phyloP scores from a whole-genome alignment of 208 protist genomes.

The Jaenimonas drosophilae region DNA sequence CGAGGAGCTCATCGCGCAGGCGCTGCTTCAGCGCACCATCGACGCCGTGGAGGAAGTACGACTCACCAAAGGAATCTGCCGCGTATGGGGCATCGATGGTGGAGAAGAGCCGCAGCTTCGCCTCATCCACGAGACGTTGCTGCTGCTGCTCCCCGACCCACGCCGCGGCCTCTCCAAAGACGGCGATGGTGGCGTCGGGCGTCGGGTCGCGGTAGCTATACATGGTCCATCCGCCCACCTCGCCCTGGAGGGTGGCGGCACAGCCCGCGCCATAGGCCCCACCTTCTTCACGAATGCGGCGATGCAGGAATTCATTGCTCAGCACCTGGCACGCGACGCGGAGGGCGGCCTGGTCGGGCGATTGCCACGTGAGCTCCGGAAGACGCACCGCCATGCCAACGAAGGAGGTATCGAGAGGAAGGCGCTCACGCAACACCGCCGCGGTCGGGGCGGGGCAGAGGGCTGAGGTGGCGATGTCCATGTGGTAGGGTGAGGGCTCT shows the following conservation, averaged over 20 bases:
- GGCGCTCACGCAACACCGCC: slow-evolving; percentile 10
- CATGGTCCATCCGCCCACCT: slow-evolving; percentile 76
- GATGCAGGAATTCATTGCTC: slow-evolving; percentile 83
- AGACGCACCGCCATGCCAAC: slow-evolving; percentile 61
- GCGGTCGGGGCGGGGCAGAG: not conserved
- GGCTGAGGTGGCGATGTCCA: not conserved
- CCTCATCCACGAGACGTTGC: slow-evolving; percentile 55
- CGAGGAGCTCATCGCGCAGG: slow-evolving; percentile 67
- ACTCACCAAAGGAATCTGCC: slow-evolving; percentile 70
- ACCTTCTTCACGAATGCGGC: slow-evolving; percentile 83
- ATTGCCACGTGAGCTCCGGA: slow-evolving; percentile 34
- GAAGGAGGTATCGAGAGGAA: slow-evolving; percentile 83
- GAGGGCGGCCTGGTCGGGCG: slow-evolving; percentile 58
- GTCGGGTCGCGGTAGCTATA: slow-evolving; percentile 85
- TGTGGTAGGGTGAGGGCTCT: too few species aligned
- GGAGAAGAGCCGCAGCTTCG: slow-evolving; percentile 82
- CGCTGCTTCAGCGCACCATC: slow-evolving; percentile 52
- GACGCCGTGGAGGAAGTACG: slow-evolving; percentile 71
- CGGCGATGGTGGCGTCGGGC: slow-evolving; percentile 45
- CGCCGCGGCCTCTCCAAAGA: slow-evolving; percentile 53
- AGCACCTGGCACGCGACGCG: slow-evolving; percentile 68
- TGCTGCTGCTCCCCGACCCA: slow-evolving; percentile 64
- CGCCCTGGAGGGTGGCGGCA: slow-evolving; percentile 51
- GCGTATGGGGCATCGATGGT: slow-evolving; percentile 81
- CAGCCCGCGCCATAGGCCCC: slow-evolving; percentile 79